Evolutionary conservation across 768 basidiomycete species (phyloP).

Genomic region (Strobilomyces echinocephalus): DNA sequence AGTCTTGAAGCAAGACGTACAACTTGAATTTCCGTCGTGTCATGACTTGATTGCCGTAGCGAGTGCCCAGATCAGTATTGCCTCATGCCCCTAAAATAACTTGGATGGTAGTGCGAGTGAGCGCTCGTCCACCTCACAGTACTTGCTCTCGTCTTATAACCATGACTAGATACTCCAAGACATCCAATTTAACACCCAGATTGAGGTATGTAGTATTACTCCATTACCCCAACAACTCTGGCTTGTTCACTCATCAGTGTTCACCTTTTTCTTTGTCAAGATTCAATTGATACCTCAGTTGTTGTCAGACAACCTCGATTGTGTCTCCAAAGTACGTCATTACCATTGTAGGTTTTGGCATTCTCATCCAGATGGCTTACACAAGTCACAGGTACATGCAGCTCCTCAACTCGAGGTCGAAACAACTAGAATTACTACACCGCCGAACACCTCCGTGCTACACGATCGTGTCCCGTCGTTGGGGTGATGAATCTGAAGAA

Average conservation of each 20-base stretch:
- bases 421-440: conserved; percentile 15
- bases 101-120: too few species aligned
- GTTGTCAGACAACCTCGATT: not conserved
- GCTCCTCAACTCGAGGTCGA: conserved; percentile 18
- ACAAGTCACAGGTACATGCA: conserved; percentile 19
- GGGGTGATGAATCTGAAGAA: conserved; percentile 20
- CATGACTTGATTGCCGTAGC: too few species aligned
- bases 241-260: not conserved
- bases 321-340: conserved; percentile 2
- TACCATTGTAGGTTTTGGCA: not conserved
- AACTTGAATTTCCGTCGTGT: too few species aligned
- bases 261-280: not conserved
- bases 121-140: too few species aligned
- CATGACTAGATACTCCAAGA: too few species aligned
- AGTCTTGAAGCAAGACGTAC: too few species aligned
- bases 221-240: not conserved
- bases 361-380: not conserved
- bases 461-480: conserved; percentile 28
- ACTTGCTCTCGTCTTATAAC: too few species aligned
- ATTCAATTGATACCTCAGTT: not conserved
- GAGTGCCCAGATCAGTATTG: too few species aligned
- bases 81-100: too few species aligned
- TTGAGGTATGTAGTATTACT: not conserved
- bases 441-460: conserved; percentile 4
- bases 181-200: not conserved